Base-by-base conservation (phyloP, 805 yeast species). In the Barnettozyma sp. region DNA sequence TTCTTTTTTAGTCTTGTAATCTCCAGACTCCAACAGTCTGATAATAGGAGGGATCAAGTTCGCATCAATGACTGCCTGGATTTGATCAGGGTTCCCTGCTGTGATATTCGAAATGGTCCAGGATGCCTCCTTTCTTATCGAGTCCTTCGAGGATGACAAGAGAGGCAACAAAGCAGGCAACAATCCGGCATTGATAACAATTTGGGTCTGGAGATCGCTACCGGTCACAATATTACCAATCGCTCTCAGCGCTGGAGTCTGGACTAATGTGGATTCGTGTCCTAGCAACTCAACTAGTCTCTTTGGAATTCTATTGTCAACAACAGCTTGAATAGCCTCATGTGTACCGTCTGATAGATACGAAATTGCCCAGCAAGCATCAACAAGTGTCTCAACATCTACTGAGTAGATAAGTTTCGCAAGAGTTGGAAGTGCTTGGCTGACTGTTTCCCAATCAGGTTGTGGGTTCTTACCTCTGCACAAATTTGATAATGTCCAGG, bases 51-150 rank as follows among this genome's bases (percentile, higher is more conserved):
- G 98, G 46, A 92, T 79, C 58, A 92, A 70, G 65, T 92, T 92
- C 42, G 90, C 80, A 58, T 88, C 95, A 52, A 92, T 88, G 34
- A 92, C 97, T 12, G 97, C 90, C 66, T 90, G 97, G 53, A 90
- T 87, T 68, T 92, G 98, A 43, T 82, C 88, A 16, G 88, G 65
- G 60, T 85, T 92, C 54, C 98, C 98, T 16, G 98, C 98, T 23
- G 98, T 92, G 57, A 92, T 88, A 65, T 92, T 92, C 40, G 97
- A 88, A 45, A 92, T 80, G 25, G 98, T 90, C 98, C 98, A 92
- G 68, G 98, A 87, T 5, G 97, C 95, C 68, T 92, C 98, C 61
- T 92, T 92, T 57, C 92, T 79, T 49, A 92, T 82, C 13, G 92
- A 76, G 60, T 92, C 98, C 68, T 88, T 87, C 41, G 85, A 76